Percentiles rank a stretch among this genome's conserved stretches.
These are phyloP conservation scores for Ceratocystis huliohia DNA, from an alignment of 2,329 filamentous ascomycete species.

Conservation along the genomic window DNA sequence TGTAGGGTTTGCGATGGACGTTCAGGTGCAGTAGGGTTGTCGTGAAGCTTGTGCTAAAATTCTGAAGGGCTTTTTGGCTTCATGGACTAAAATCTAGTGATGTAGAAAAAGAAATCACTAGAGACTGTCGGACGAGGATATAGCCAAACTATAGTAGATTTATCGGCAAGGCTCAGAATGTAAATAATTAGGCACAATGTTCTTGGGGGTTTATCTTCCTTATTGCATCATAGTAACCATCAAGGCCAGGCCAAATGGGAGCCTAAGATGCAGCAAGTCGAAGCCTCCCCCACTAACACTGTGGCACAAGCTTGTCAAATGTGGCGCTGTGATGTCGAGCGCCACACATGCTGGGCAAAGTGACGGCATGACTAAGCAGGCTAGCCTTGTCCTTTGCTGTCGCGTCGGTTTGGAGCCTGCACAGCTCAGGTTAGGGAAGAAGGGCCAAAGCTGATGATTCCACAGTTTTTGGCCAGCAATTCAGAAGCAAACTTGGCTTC, in stretches of 20 bases:
- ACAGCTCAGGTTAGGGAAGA: neutral
- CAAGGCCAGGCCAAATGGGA: neutral
- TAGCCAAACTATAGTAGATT: neutral
- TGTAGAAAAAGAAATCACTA: neutral
- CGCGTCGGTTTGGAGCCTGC: constrained; percentile 20
- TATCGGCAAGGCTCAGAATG: neutral
- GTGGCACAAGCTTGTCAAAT: constrained; percentile 3
- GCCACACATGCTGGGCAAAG: neutral
- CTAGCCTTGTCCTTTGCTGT: constrained; percentile 17
- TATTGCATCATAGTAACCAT: constrained; percentile 3
- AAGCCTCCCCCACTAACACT: neutral
- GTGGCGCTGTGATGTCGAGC: neutral
- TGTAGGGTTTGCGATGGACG: neutral
- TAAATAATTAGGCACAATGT: neutral
- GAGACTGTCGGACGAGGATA: neutral
- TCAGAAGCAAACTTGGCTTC: neutral
- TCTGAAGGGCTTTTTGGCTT: neutral
- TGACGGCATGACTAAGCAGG: neutral
- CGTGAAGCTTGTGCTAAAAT: neutral
- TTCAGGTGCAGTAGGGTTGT: neutral
- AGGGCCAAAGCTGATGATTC: constrained; percentile 3
- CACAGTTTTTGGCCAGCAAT: neutral
- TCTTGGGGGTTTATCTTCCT: neutral
- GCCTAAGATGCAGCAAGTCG: neutral
- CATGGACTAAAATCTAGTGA: no score